phyloP scores from a whole-genome alignment of 495 filamentous ascomycete genomes.

The Cairneyella variabilis region DNA sequence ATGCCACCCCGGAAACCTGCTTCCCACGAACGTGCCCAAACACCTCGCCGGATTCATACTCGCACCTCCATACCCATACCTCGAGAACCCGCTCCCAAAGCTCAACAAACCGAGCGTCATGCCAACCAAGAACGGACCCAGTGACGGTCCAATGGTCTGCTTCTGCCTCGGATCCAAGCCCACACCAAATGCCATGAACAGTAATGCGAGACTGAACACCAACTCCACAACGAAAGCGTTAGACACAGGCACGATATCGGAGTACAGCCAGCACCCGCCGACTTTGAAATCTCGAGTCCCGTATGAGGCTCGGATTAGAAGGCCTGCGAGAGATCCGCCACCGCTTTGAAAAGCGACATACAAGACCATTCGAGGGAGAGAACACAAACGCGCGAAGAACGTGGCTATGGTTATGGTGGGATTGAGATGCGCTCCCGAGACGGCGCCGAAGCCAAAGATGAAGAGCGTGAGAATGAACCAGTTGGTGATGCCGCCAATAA shows the following conservation, averaged over 20 bases:
- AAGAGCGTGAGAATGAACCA: conserved; percentile 39
- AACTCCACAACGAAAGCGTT: conserved; percentile 42
- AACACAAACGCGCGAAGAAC: conserved; percentile 40
- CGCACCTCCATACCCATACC: conserved; percentile 32
- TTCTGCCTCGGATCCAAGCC: conserved; percentile 46
- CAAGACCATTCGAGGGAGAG: conserved; percentile 39
- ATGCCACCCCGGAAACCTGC: conserved; percentile 12
- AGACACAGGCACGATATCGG: conserved; percentile 4
- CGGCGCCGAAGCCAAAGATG: conserved; percentile 38
- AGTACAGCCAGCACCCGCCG: conserved; percentile 12
- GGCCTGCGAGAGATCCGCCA: conserved; percentile 38
- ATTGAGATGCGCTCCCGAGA: conserved; percentile 43
- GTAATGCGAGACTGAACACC: conserved; percentile 32
- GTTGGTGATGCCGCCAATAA: conserved; percentile 30
- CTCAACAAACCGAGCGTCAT: conserved; percentile 35
- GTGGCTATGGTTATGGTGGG: conserved; percentile 46
- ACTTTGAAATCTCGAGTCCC: conserved; percentile 18
- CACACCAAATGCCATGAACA: conserved; percentile 34
- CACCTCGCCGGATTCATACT: conserved; percentile 19
- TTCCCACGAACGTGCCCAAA: conserved; percentile 12
- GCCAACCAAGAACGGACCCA: conserved; percentile 43
- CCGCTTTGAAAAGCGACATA: conserved; percentile 38
- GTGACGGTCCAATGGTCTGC: conserved; percentile 37
- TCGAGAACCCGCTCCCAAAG: conserved; percentile 36
- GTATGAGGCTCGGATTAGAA: conserved; percentile 26